phyloP scores from a whole-genome alignment of 1,284 basidiomycete genomes.

The Pseudozyma flocculosa region DNA sequence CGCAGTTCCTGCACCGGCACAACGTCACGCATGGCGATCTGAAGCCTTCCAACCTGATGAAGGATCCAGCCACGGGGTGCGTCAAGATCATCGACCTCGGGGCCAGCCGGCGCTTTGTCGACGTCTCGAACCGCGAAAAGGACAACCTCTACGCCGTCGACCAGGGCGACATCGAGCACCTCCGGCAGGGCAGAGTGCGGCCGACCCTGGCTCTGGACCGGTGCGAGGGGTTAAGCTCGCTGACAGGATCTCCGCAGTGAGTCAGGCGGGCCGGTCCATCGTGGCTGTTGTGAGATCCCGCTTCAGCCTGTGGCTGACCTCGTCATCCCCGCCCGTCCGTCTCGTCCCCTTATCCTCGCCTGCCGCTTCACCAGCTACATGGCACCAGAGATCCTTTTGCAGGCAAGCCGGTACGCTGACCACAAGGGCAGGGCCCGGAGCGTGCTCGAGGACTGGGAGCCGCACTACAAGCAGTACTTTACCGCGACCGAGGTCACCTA shows the following conservation, averaged over 20 bases:
- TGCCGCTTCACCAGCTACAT: constrained; percentile 14
- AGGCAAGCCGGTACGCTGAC: constrained; percentile 40
- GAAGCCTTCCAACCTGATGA: constrained; percentile 50
- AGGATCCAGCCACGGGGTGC: constrained; percentile 36
- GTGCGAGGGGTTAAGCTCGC: constrained; percentile 43
- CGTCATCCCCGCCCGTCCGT: too few species aligned
- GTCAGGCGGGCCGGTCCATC: too few species aligned
- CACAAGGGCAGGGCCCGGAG: constrained; percentile 20
- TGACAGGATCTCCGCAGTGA: constrained; percentile 43
- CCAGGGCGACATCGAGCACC: constrained; percentile 21
- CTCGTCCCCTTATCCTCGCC: too few species aligned
- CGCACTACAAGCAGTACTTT: constrained; percentile 17
- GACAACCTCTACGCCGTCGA: constrained; percentile 41
- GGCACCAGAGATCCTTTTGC: constrained; percentile 49
- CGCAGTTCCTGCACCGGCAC: constrained; percentile 40
- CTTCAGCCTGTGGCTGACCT: too few species aligned
- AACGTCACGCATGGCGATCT: constrained; percentile 46
- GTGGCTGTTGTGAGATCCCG: too few species aligned
- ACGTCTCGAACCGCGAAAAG: constrained; percentile 33
- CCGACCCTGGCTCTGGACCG: constrained; percentile 13
- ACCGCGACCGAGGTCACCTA: constrained; percentile 12
- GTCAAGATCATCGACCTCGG: constrained; percentile 48
- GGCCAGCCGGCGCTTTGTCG: constrained; percentile 42
- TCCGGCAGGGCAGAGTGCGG: constrained; percentile 3
- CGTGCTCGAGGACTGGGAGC: constrained; percentile 44